A percentile compares a stretch with the other conserved stretches of the same genome.
phyloP scores from a whole-genome alignment of 2,329 filamentous ascomycete species.

The Pleoardoris graminearum region DNA sequence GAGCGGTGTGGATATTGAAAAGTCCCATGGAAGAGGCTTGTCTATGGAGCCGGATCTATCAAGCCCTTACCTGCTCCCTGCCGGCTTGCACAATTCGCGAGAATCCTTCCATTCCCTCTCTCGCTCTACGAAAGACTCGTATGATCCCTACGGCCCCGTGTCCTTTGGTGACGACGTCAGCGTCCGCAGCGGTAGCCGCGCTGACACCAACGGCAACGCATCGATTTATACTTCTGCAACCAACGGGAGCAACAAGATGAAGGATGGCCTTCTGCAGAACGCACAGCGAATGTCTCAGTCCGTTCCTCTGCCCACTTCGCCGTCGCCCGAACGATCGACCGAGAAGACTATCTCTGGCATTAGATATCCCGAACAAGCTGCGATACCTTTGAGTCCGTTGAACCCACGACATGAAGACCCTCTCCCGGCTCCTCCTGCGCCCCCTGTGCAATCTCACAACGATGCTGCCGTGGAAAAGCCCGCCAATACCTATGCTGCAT shows the following conservation, averaged over 20 bases:
- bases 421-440: slow-evolving; percentile 19
- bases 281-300: slow-evolving; percentile 62
- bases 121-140: slow-evolving; percentile 70
- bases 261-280: slow-evolving; percentile 58
- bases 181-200: slow-evolving; percentile 37
- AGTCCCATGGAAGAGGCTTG: slow-evolving; percentile 53
- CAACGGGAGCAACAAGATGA: slow-evolving; percentile 52
- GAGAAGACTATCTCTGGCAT: slow-evolving; percentile 37
- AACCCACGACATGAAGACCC: slow-evolving; percentile 29
- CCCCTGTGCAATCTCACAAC: slow-evolving; percentile 1
- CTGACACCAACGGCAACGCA: slow-evolving; percentile 44
- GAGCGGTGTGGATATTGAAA: slow-evolving; percentile 52
- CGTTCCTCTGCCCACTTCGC: slow-evolving; percentile 45
- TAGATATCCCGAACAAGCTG: slow-evolving; percentile 40
- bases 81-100: slow-evolving; percentile 73
- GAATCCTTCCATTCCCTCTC: slow-evolving; percentile 88
- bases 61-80: slow-evolving; percentile 92
- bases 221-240: slow-evolving; percentile 59
- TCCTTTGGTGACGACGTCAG: slow-evolving; percentile 56
- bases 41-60: slow-evolving; percentile 70
- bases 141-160: slow-evolving; percentile 81
- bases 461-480: slow-evolving; percentile 11
- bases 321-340: slow-evolving; percentile 37
- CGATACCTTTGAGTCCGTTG: slow-evolving; percentile 33
- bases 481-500: slow-evolving; percentile 41